Base-by-base conservation (phyloP, 306 rosid species). In the Heteromeles arbutifolia region DNA sequence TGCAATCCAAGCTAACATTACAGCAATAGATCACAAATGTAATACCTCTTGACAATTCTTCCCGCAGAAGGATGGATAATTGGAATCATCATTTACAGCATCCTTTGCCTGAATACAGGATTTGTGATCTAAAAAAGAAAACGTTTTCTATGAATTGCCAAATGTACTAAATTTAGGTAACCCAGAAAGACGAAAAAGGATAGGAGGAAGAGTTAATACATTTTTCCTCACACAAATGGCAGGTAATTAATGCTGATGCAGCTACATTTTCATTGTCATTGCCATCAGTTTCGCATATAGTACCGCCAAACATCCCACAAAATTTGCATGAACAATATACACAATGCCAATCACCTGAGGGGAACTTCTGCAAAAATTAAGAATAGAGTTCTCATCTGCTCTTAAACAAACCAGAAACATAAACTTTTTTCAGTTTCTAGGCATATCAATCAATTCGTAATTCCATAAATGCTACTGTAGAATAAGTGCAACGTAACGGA, bases 321-420 rank as follows among this genome's bases (percentile, higher is more conserved):
- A 86, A 87, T 84, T 90, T 95, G 96, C 99, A 92, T 77, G 96
- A 86, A 71, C 97, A 95, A 76, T 89, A 95, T 74, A 89, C 74
- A 81, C 99, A 95, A 84, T 86, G 90, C 99, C 99, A 92, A 72
- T 88, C 89, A 75, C 97, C 99, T 56, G 90, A 85, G 74, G 99
- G 97, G 79, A 92, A 90, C 68, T 90, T 90, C 97, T 95, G 97
- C 87, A 79, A 74, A 65, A 65, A 25, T 76, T 76, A 78, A 75
- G 57, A 78, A 65, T 41, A 21, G 74, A 74, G 63, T 26, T 45
- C 53, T 85, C 34, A 76, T 67, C 43, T 63, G 50, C 56, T 44
- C 18, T 18, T 66, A 19, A 22, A 61, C 24, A 78, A 67, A 81
- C 64, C 52, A 52, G 58, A 31, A 43, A 34, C 52, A 70, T 67